Percentiles rank a stretch among this genome's conserved stretches.
phyloP scores from a whole-genome alignment of 2,329 filamentous ascomycete species.

The Ustilaginoidea virens region DNA sequence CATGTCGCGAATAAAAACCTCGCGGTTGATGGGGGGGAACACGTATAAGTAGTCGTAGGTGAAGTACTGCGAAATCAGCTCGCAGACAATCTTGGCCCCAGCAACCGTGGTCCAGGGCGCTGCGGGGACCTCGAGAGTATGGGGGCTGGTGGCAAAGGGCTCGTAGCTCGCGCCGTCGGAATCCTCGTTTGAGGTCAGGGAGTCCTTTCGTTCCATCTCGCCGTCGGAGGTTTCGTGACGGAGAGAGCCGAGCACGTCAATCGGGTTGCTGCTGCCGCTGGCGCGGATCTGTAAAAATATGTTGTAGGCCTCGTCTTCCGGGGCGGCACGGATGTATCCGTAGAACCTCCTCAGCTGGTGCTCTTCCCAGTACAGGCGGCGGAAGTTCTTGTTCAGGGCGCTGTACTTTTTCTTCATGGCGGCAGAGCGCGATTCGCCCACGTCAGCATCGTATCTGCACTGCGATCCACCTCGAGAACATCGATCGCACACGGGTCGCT shows the following conservation, averaged over 20 bases:
- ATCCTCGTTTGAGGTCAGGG: slow-evolving; percentile 1
- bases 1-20: slow-evolving; percentile 1
- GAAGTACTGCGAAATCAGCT: slow-evolving; percentile 5
- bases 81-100: slow-evolving; percentile 1
- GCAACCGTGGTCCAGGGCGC: slow-evolving; percentile 3
- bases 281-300: slow-evolving; percentile 3
- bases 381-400: slow-evolving; percentile 1
- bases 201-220: background rate
- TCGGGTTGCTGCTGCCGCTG: slow-evolving; percentile 1
- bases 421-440: slow-evolving; percentile 4
- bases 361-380: background rate
- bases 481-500: slow-evolving; percentile 4
- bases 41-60: slow-evolving; percentile 4
- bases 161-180: slow-evolving; percentile 1
- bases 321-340: slow-evolving; percentile 2
- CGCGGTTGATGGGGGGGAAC: slow-evolving; percentile 2
- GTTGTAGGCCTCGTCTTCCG: slow-evolving; percentile 2
- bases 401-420: slow-evolving; percentile 5
- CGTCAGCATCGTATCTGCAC: slow-evolving; percentile 4
- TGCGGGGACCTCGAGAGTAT: background rate
- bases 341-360: slow-evolving; percentile 4
- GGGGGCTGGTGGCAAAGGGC: background rate
- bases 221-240: background rate
- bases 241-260: slow-evolving; percentile 2
- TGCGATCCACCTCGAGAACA: slow-evolving; percentile 2